A percentile compares a stretch with the other conserved stretches of the same genome.
These are phyloP conservation scores for Zasmidium angulare DNA, from an alignment of 2,329 filamentous ascomycete species.

Conservation along the genomic window DNA sequence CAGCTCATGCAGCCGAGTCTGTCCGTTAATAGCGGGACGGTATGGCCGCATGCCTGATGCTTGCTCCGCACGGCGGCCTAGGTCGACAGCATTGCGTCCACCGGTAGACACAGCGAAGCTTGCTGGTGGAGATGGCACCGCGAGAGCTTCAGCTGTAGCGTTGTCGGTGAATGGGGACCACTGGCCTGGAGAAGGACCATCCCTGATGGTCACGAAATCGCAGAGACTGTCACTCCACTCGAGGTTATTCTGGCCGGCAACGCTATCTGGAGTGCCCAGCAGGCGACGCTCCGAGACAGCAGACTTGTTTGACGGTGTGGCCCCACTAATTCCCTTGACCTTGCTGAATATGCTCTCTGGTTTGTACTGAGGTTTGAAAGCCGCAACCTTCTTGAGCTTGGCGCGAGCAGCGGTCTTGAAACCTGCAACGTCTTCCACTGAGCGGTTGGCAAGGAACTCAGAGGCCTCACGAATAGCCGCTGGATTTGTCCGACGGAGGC, in stretches of 20 bases:
- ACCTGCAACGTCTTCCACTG: not conserved
- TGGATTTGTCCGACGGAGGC: not conserved
- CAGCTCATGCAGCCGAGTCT: constrained; percentile 1
- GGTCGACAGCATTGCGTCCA: not conserved
- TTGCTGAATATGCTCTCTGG: not conserved
- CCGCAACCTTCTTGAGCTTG: not conserved
- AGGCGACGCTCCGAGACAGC: not conserved
- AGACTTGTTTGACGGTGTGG: too few relatives aligned
- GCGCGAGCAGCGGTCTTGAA: not conserved
- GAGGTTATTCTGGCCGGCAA: not conserved
- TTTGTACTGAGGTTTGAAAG: not conserved
- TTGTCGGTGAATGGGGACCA: not conserved
- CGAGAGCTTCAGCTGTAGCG: not conserved
- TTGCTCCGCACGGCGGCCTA: not conserved
- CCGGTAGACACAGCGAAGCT: not conserved
- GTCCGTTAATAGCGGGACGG: constrained; percentile 1
- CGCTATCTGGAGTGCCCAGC: not conserved
- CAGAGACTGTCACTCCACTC: not conserved
- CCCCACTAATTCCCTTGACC: not conserved
- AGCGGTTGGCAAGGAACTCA: not conserved
- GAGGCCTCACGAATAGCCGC: constrained; percentile 1
- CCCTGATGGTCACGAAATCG: not conserved
- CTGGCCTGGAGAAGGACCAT: not conserved
- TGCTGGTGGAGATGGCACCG: not conserved
- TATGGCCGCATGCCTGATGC: not conserved